These are phyloP conservation scores for Trichoderma oligosporum DNA, from an alignment of 2,329 filamentous ascomycete species.

Conservation along the genomic window DNA sequence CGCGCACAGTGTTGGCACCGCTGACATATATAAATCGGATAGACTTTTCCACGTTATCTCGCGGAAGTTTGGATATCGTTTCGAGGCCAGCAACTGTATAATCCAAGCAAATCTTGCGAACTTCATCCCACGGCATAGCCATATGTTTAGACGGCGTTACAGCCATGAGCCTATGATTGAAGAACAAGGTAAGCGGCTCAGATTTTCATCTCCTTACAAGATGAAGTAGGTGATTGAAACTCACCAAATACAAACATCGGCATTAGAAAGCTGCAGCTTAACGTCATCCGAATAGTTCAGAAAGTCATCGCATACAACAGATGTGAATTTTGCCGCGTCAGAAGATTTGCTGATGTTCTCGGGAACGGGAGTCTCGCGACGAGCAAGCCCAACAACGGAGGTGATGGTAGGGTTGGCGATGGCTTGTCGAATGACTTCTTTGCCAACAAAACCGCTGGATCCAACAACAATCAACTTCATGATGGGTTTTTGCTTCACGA, in stretches of 20 bases:
- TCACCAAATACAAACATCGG: conserved; percentile 44
- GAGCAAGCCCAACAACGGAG: conserved; percentile 40
- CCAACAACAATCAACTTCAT: conserved; percentile 46
- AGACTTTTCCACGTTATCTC: conserved; percentile 28
- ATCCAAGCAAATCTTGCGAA: conserved; percentile 40
- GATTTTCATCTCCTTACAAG: background rate
- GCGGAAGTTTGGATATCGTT: conserved; percentile 32
- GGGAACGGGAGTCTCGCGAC: conserved; percentile 34
- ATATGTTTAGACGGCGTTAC: conserved; percentile 38
- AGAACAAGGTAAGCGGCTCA: background rate
- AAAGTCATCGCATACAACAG: conserved; percentile 40
- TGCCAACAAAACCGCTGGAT: conserved; percentile 41
- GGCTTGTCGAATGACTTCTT: conserved; percentile 43
- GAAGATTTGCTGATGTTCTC: conserved; percentile 22
- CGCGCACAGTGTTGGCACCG: conserved; percentile 41
- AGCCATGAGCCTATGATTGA: conserved; percentile 36
- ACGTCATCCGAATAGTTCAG: conserved; percentile 38
- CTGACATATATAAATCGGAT: conserved; percentile 50
- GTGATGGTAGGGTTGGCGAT: conserved; percentile 36
- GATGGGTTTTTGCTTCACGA: background rate
- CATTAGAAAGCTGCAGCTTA: conserved; percentile 38
- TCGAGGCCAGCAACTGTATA: conserved; percentile 32
- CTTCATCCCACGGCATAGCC: conserved; percentile 33
- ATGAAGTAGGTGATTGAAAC: too few relatives aligned
- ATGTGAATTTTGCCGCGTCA: conserved; percentile 37